Conservation (phyloP, 148 eudicot genomes). For the Amaranthus hypochondriacus region DNA sequence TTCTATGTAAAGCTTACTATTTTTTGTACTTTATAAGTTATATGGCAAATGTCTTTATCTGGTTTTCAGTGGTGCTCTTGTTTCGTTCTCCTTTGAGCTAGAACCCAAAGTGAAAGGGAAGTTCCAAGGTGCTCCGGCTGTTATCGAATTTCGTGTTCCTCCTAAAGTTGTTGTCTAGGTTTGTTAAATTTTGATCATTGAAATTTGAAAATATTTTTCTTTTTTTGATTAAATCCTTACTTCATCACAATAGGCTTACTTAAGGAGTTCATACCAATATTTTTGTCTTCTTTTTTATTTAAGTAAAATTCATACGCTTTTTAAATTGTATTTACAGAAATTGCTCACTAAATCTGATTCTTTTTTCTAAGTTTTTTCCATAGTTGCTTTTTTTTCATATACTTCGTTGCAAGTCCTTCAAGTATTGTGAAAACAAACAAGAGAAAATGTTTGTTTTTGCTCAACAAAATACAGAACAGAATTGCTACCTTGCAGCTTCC, state of each 20-base stretch:
- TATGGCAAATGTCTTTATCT: not conserved
- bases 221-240: not conserved
- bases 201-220: not conserved
- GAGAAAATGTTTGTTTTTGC: conserved; percentile 56
- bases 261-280: too few relatives aligned
- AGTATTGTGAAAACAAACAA: conserved; percentile 69
- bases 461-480: not conserved
- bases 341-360: conserved; percentile 81
- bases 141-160: conserved; percentile 72
- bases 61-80: conserved; percentile 55
- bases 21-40: not conserved
- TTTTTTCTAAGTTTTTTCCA: conserved; percentile 52
- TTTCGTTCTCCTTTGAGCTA: conserved; percentile 71
- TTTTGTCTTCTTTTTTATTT: not conserved
- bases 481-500: conserved; percentile 5
- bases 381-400: conserved; percentile 53
- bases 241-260: too few relatives aligned
- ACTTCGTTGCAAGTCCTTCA: conserved; percentile 67
- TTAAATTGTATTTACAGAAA: conserved; percentile 44
- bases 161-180: conserved; percentile 84
- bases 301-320: not conserved
- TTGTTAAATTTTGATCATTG: conserved; percentile 8
- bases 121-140: conserved; percentile 75
- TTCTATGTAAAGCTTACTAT: not conserved
- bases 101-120: conserved; percentile 62